These are phyloP conservation scores for Cyclotella cryptica DNA, from an alignment of 108 stramenopile genomes.

Conservation along the genomic window DNA sequence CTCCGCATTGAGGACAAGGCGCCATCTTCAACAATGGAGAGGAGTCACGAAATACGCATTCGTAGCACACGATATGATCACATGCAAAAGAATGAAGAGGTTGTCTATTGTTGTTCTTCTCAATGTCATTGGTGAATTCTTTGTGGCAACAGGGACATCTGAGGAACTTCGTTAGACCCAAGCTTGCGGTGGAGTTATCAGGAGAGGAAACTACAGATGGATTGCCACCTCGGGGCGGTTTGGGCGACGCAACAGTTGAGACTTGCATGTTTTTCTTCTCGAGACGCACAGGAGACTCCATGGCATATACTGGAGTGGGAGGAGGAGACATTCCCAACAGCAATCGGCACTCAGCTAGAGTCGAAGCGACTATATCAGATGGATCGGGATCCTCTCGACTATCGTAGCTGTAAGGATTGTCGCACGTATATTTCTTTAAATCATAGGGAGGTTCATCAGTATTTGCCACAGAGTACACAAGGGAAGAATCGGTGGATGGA, in stretches of 20 bases:
- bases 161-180: conserved; percentile 15
- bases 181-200: conserved; percentile 3
- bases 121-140: conserved; percentile 18
- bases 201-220: conserved; percentile 5
- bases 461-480: conserved; percentile 20
- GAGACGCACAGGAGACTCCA: neutral
- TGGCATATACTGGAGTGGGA: conserved; percentile 21
- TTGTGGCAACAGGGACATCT: conserved; percentile 25
- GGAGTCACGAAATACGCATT: conserved; percentile 1
- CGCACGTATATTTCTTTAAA: neutral
- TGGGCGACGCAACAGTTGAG: neutral
- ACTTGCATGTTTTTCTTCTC: neutral
- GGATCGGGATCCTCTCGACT: conserved; percentile 1
- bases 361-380: conserved; percentile 40
- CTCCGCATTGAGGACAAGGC: conserved; percentile 30
- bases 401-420: neutral
- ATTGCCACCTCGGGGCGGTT: neutral
- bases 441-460: neutral
- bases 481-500: conserved; percentile 1
- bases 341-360: conserved; percentile 46
- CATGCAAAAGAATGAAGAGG: conserved; percentile 41
- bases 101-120: neutral
- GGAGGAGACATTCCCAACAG: conserved; percentile 45
- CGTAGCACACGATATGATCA: conserved; percentile 35
- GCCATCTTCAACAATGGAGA: conserved; percentile 4